Evolutionary conservation across 805 yeast genomes (phyloP).

Genomic region (Candida alai): DNA sequence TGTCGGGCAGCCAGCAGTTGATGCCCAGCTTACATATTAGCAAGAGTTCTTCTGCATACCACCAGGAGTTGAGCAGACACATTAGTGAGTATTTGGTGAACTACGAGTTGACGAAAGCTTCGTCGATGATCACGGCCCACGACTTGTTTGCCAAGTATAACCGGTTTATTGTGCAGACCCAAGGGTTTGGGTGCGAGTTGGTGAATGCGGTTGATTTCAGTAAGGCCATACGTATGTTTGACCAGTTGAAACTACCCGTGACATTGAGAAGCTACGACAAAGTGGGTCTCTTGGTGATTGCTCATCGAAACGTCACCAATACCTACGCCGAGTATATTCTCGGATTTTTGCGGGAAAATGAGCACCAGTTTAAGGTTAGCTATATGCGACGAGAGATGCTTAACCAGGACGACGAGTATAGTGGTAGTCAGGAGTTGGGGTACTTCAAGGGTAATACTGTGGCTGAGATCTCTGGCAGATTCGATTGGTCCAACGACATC

Average conservation of each 20-base stretch:
- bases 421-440: slow-evolving; percentile 14
- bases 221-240: slow-evolving; percentile 57
- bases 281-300: slow-evolving; percentile 32
- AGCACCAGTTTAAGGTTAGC: slow-evolving; percentile 19
- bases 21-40: slow-evolving; percentile 35
- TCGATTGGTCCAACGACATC: slow-evolving; percentile 65
- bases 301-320: slow-evolving; percentile 19
- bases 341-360: slow-evolving; percentile 20
- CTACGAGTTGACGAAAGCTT: slow-evolving; percentile 23
- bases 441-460: slow-evolving; percentile 33
- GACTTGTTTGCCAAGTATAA: slow-evolving; percentile 42
- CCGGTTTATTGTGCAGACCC: slow-evolving; percentile 29
- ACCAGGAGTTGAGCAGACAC: slow-evolving; percentile 73
- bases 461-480: slow-evolving; percentile 42
- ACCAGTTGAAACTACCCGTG: slow-evolving; percentile 55
- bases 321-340: slow-evolving; percentile 28
- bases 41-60: slow-evolving; percentile 35
- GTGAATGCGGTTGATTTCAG: slow-evolving; percentile 67
- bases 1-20: slow-evolving; percentile 4
- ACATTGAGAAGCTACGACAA: slow-evolving; percentile 29
- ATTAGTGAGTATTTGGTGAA: slow-evolving; percentile 62
- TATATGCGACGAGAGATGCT: slow-evolving; percentile 16
- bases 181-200: slow-evolving; percentile 55
- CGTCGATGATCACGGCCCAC: slow-evolving; percentile 38
- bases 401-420: slow-evolving; percentile 13